Base-by-base conservation (phyloP, 1,284 basidiomycete genomes). In the Hypsizygus ulmarius region DNA sequence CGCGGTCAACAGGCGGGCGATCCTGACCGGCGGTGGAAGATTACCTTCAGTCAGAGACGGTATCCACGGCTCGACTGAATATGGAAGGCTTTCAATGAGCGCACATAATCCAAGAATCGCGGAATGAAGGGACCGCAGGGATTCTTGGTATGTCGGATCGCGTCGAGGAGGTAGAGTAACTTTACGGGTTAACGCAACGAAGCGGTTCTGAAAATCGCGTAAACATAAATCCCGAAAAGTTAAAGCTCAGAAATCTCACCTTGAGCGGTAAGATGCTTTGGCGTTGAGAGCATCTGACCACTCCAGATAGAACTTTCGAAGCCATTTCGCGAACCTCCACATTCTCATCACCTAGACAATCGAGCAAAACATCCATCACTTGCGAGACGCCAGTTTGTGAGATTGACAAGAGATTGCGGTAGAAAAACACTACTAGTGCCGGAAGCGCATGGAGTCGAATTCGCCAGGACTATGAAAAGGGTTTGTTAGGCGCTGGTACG, bases 321-420 rank as follows among this genome's bases (percentile, higher is more conserved):
- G 93, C 90, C 78, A 90, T 94, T 65, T 94, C 91, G 51, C 94
- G 81, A 25, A 97, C 94, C 70, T 97, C 94, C 44, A 95, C 85
- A 62, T 96, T 96, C 62, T 91, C 88, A 64, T 97, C 94, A 19
- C 81, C 77, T 41, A 97, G 72, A 63, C 94, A 94, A 42, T 87
- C 82, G 21, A 92, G 76, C 39, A 96, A 73, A 28, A 89, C 82
- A 52, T 90, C 87, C 78, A 93, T 84, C 54, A 92, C 80, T 57
- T 77, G 80, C 19, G 78, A 74, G 45, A 88, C 79, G 35, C 81
- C 80, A 10, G 72, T 68, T 44, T 84, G 77, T 19, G 89, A 81
- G 45, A 94, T 81, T 48, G 83, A 78, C 51, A 92, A 70, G 41
- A 97, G 75, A 64, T 95, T 94, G 50, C 89, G 79, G 65, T 90